Base-by-base conservation (phyloP, 116 monocot species). In the Zostera marina region DNA sequence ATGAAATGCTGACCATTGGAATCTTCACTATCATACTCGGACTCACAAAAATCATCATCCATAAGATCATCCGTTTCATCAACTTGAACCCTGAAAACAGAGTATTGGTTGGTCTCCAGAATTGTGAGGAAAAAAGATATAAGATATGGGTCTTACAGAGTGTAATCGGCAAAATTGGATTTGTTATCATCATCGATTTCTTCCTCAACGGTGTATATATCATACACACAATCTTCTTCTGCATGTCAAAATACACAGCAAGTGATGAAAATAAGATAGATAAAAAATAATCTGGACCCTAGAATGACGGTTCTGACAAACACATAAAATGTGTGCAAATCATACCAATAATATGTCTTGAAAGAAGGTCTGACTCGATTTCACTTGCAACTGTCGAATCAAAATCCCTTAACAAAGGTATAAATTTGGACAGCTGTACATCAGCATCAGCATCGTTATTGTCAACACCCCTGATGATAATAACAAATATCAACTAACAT, bases 11-110 rank as follows among this genome's bases (percentile, higher is more conserved):
- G 66, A 92, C 92, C 92, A 76, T 92, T 84, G 59, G 92, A 83
- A 77, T 92, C 87, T 43, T 92, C 92, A 25, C 78, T 79, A 44
- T 76, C 81, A 73, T 87, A 79, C 1, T 83, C 87, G 22, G 72
- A 71, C 20, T 77, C 60, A 13, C 8, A 52, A 5, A 17, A 23
- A 42, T 67, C 92, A 59, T 76, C 65, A 22, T 52, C 72, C 9
- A 65, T 63, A 66, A 75, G 72, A 60, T 81, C 68, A 11, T 76
- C 83, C 0, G 23, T 26, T 42, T 69, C 59, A 11, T 80, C 54
- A 0, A 92, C 83, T 70, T 81, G 87, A 13, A 87, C 76, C 72
- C 87, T 87, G 58, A 47, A 41, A 47, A 38, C 13, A 11, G 12
- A 12, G 20, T 22, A 42, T 32, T 17, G 9, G 15, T 40, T 40